A percentile compares a stretch with the other conserved stretches of the same genome.
Evolutionary conservation across 2,329 filamentous ascomycete species (phyloP).

Genomic region (Aurifilum marmelostoma): DNA sequence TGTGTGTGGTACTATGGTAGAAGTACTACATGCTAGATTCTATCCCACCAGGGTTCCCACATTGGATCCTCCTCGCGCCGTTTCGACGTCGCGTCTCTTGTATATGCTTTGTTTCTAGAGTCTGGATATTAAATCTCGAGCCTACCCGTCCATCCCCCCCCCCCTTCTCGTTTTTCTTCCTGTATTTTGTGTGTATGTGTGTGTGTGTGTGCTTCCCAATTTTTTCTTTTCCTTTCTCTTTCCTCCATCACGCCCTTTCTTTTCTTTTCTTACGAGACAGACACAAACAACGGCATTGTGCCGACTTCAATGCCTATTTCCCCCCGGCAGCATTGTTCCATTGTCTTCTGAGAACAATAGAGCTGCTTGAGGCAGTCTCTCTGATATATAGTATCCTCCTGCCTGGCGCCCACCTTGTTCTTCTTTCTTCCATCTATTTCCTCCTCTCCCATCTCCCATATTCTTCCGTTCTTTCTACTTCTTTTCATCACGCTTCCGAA

Average conservation of each 20-base stretch:
- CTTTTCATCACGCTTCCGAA: conserved; percentile 10
- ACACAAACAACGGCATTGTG: conserved; percentile 26
- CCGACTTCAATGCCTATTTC: conserved; percentile 26
- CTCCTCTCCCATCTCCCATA: not conserved
- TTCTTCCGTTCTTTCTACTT: not conserved
- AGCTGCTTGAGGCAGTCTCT: conserved; percentile 28
- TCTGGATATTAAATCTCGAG: conserved; percentile 22
- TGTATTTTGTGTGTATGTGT: not conserved
- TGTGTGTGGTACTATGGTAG: not conserved
- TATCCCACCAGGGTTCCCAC: conserved; percentile 9
- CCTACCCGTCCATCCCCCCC: conserved; percentile 9
- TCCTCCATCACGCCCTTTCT: conserved; percentile 1
- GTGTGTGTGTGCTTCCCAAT: not conserved
- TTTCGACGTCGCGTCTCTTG: not conserved
- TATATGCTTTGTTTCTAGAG: not conserved
- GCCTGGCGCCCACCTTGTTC: conserved; percentile 16
- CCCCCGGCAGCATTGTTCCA: conserved; percentile 16
- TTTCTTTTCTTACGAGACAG: conserved; percentile 4
- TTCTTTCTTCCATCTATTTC: not conserved
- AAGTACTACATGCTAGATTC: not conserved
- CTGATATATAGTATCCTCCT: conserved; percentile 7
- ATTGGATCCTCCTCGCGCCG: conserved; percentile 6
- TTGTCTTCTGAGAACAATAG: conserved; percentile 26
- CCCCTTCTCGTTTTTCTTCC: not conserved
- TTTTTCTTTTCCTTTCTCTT: conserved; percentile 1